phyloP scores from a whole-genome alignment of 257 asterid genomes.

The Voacanga thouarsii region DNA sequence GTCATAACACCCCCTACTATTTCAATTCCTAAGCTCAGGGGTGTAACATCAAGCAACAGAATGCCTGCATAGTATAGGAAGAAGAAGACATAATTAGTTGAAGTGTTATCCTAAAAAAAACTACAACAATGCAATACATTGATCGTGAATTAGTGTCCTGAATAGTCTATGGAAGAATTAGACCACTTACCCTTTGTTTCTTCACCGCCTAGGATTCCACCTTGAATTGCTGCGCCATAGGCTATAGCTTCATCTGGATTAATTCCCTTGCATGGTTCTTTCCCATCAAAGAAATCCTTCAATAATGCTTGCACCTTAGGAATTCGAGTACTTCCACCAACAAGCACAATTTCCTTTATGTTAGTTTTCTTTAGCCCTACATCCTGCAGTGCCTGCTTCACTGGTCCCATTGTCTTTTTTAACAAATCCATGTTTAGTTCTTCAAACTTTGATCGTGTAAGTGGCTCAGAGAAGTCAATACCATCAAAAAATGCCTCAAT shows the following conservation, averaged over 20 bases:
- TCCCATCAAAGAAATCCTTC: conserved; percentile 35
- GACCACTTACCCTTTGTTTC: conserved; percentile 17
- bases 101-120: background rate
- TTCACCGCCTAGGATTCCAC: conserved; percentile 24
- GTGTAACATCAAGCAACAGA: conserved; percentile 24
- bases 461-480: too few species aligned
- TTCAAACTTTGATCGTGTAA: too few species aligned
- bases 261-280: conserved; percentile 28
- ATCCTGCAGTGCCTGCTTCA: too few species aligned
- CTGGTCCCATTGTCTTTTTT: too few species aligned
- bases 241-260: conserved; percentile 37
- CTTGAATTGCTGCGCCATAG: conserved; percentile 35
- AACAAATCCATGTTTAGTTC: too few species aligned
- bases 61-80: conserved; percentile 2
- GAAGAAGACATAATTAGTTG: background rate
- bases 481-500: too few species aligned
- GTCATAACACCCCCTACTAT: conserved; percentile 35
- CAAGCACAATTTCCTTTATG: conserved; percentile 30
- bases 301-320: conserved; percentile 34
- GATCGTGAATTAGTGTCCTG: background rate
- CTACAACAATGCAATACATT: background rate
- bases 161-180: too few species aligned
- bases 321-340: conserved; percentile 36
- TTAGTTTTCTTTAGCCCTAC: too few species aligned
- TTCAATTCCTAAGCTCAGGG: conserved; percentile 27